Percentiles rank a stretch among this genome's conserved stretches.
These are phyloP conservation scores for Boletus sp. DNA, from an alignment of 768 basidiomycete genomes.

Conservation along the genomic window DNA sequence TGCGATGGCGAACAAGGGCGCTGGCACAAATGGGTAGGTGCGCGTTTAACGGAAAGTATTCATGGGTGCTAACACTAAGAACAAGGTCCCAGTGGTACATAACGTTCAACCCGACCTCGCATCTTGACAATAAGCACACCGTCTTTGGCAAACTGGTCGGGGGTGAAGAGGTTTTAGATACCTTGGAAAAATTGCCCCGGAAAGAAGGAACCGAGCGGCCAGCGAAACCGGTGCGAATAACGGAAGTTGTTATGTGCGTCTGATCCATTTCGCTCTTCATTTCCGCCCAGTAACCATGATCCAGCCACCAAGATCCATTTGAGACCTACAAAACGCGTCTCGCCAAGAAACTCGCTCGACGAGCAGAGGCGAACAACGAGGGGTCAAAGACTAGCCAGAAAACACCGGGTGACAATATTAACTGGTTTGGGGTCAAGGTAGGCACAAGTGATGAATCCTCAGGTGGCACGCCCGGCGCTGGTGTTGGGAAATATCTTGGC, in stretches of 20 bases:
- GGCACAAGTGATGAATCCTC: slow-evolving; percentile 43
- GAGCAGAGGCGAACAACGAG: slow-evolving; percentile 30
- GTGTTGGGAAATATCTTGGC: slow-evolving; percentile 80
- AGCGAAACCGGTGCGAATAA: slow-evolving; percentile 80
- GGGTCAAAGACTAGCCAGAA: slow-evolving; percentile 40
- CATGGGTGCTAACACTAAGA: not conserved
- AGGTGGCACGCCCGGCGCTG: slow-evolving; percentile 32
- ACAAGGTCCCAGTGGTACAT: slow-evolving; percentile 89
- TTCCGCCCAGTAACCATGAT: slow-evolving; percentile 7
- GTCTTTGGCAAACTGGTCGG: slow-evolving; percentile 98
- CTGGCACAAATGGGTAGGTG: slow-evolving; percentile 79
- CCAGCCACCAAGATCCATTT: slow-evolving; percentile 91
- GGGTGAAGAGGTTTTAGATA: slow-evolving; percentile 85
- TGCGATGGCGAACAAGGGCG: slow-evolving; percentile 95
- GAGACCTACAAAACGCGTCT: slow-evolving; percentile 87
- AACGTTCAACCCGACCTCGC: slow-evolving; percentile 78
- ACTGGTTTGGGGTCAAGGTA: slow-evolving; percentile 90
- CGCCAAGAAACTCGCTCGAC: slow-evolving; percentile 66
- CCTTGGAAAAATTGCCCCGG: slow-evolving; percentile 76
- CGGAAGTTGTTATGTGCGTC: slow-evolving; percentile 81
- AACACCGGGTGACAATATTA: slow-evolving; percentile 65
- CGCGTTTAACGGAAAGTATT: not conserved
- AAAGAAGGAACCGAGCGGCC: slow-evolving; percentile 88
- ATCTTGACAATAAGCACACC: slow-evolving; percentile 92
- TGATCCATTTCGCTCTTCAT: not conserved